Conservation (phyloP, 2,329 filamentous ascomycete species). For the Colletotrichum sp. region DNA sequence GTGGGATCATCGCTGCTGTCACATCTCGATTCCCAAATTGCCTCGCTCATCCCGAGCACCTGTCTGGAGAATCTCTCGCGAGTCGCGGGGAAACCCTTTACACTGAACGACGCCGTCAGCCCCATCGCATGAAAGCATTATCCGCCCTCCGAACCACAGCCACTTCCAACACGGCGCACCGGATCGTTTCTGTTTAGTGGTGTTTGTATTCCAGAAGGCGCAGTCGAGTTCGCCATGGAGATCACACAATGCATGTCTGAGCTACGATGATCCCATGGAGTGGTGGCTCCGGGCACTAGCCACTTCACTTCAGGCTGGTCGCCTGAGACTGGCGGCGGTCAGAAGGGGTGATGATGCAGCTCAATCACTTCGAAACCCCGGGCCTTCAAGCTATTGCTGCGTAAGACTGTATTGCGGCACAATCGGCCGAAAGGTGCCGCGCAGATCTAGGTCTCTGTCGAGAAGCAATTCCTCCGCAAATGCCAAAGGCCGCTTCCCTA, state of each 20-base stretch:
- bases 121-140: background rate
- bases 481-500: background rate
- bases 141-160: background rate
- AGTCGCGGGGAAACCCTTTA: background rate
- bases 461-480: background rate
- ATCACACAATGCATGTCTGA: background rate
- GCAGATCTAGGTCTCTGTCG: background rate
- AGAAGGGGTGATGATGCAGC: background rate
- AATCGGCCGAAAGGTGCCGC: background rate
- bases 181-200: background rate
- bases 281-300: background rate
- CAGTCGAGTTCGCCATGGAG: background rate
- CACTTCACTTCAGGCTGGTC: background rate
- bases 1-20: background rate
- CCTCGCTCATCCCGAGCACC: background rate
- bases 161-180: background rate
- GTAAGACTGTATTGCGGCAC: background rate
- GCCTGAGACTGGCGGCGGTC: background rate
- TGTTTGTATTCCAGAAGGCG: background rate
- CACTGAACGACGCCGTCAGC: background rate
- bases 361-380: slow-evolving; percentile 3
- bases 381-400: background rate
- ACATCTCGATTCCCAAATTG: background rate
- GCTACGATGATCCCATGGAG: background rate
- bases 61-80: background rate